phyloP scores from a whole-genome alignment of 768 basidiomycete species.

The Suillus bovinus region DNA sequence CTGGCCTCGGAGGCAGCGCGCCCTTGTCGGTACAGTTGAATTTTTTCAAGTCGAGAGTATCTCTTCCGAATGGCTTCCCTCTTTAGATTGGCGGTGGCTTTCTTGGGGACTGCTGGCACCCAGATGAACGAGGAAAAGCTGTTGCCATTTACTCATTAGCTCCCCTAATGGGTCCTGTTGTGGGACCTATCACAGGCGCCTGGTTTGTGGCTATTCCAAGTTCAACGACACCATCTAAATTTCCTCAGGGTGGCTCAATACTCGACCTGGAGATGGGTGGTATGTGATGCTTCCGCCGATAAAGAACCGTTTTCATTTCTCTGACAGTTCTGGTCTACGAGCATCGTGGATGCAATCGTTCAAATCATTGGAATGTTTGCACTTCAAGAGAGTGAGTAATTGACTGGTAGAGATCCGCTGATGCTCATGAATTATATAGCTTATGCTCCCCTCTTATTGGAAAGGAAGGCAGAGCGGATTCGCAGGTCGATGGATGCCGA shows the following conservation, averaged over 20 bases:
- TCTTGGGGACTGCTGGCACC: conserved; percentile 58
- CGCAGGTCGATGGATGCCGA: conserved; percentile 47
- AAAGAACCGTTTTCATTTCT: background rate
- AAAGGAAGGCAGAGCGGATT: conserved; percentile 52
- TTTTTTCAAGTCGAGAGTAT: background rate
- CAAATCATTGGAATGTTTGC: conserved; percentile 57
- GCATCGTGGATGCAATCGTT: conserved; percentile 53
- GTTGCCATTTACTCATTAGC: conserved; percentile 65
- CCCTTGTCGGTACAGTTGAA: conserved; percentile 46
- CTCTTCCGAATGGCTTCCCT: background rate
- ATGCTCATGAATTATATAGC: conserved; percentile 15
- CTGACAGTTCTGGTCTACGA: conserved; percentile 64
- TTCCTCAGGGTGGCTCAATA: conserved; percentile 48
- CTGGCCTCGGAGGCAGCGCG: conserved; percentile 74
- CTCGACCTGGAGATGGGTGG: conserved; percentile 75
- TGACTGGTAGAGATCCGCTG: conserved; percentile 17
- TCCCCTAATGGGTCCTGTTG: conserved; percentile 63
- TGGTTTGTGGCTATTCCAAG: conserved; percentile 37
- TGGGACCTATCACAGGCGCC: conserved; percentile 63
- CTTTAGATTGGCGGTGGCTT: conserved; percentile 64
- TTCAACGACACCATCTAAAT: background rate
- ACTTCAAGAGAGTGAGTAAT: conserved; percentile 60
- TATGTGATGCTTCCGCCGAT: conserved; percentile 27
- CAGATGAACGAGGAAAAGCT: conserved; percentile 65
- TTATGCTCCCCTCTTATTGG: conserved; percentile 35